Evolutionary conservation across 1,284 basidiomycete species (phyloP).

Genomic region (Phylloboletellus chloephorus): DNA sequence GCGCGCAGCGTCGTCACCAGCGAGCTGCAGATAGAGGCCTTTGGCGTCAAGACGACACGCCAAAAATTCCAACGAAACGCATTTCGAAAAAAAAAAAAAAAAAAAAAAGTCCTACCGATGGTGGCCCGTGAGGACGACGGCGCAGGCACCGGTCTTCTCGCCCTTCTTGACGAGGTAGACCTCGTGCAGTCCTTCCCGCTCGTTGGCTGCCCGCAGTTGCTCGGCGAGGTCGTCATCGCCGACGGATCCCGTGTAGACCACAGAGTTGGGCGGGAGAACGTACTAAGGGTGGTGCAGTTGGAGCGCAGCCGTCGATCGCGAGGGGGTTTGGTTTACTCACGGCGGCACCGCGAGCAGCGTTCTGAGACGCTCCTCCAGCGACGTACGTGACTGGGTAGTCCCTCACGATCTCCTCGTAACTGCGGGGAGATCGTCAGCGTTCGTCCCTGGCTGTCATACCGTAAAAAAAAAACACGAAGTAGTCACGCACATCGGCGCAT

Average conservation of each 20-base stretch:
- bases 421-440: constrained; percentile 29
- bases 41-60: constrained; percentile 2
- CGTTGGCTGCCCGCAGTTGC: constrained; percentile 90
- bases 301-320: constrained; percentile 7
- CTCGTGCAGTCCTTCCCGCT: constrained; percentile 85
- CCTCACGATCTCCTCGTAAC: constrained; percentile 85
- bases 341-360: constrained; percentile 92
- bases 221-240: constrained; percentile 89
- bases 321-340: constrained; percentile 66
- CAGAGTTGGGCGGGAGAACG: constrained; percentile 82
- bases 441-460: neutral
- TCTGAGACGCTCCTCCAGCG: constrained; percentile 96
- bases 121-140: constrained; percentile 93
- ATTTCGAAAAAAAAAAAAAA: neutral
- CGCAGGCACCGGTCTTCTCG: constrained; percentile 93
- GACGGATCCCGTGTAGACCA: constrained; percentile 94
- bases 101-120: constrained; percentile 51
- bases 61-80: too few species aligned
- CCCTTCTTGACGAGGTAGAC: constrained; percentile 87
- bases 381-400: constrained; percentile 84
- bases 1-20: constrained; percentile 87
- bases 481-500: constrained; percentile 66
- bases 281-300: constrained; percentile 50
- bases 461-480: too few species aligned
- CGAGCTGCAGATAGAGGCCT: constrained; percentile 49